Percentiles rank a stretch among this genome's conserved stretches.
These are phyloP conservation scores for Suhomyces anneliseae DNA, from an alignment of 1,139 yeast species.

Conservation along the genomic window DNA sequence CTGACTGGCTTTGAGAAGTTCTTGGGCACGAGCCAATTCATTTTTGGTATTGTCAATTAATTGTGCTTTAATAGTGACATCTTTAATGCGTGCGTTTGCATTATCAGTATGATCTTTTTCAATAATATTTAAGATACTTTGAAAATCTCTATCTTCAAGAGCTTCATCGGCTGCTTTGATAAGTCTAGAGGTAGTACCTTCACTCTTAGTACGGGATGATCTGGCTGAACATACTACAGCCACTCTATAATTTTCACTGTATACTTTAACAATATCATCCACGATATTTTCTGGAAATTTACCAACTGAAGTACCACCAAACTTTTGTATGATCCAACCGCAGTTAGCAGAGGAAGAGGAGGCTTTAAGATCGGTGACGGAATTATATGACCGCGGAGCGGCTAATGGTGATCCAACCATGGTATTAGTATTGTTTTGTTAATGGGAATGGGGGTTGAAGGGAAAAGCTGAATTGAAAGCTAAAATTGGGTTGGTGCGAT, in stretches of 20 bases:
- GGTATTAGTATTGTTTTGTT: neutral
- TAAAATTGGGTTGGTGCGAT: neutral
- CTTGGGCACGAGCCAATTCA: slow-evolving; percentile 68
- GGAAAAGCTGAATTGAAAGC: neutral
- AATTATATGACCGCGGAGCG: slow-evolving; percentile 33
- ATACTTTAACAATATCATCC: slow-evolving; percentile 74
- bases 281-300: slow-evolving; percentile 86
- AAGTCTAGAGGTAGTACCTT: slow-evolving; percentile 90
- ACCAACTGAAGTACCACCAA: slow-evolving; percentile 98
- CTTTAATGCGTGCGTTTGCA: slow-evolving; percentile 56
- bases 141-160: slow-evolving; percentile 54
- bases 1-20: slow-evolving; percentile 80
- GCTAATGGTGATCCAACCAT: slow-evolving; percentile 7
- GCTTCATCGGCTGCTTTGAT: slow-evolving; percentile 80
- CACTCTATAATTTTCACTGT: slow-evolving; percentile 62
- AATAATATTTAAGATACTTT: slow-evolving; percentile 56
- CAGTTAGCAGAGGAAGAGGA: slow-evolving; percentile 7
- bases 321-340: slow-evolving; percentile 90
- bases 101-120: slow-evolving; percentile 76
- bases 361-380: slow-evolving; percentile 41
- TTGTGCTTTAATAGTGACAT: slow-evolving; percentile 42
- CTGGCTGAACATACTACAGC: slow-evolving; percentile 97
- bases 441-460: too few relatives aligned
- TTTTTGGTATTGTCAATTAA: slow-evolving; percentile 57
- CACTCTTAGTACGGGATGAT: slow-evolving; percentile 84